phyloP scores from a whole-genome alignment of 805 yeast genomes.

The Candida maris region DNA sequence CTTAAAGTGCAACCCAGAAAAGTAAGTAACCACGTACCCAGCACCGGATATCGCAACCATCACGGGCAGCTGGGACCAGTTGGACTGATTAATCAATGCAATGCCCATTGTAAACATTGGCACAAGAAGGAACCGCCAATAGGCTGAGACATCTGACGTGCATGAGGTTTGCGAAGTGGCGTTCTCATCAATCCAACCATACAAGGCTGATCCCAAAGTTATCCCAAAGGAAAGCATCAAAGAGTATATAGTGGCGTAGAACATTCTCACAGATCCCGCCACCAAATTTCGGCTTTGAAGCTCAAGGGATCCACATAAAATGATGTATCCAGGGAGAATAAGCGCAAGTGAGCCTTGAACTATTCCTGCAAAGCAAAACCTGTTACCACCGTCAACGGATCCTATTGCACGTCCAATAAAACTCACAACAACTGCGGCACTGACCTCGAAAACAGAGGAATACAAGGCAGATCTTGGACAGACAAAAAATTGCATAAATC shows the following conservation, averaged over 20 bases:
- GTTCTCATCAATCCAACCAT: constrained; percentile 87
- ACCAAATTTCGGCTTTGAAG: constrained; percentile 85
- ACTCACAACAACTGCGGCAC: constrained; percentile 81
- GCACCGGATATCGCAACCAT: constrained; percentile 74
- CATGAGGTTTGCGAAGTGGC: constrained; percentile 69
- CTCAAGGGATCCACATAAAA: constrained; percentile 88
- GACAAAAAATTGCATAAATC: constrained; percentile 72
- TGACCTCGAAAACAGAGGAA: constrained; percentile 89
- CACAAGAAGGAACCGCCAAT: constrained; percentile 68
- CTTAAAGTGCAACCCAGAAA: constrained; percentile 66
- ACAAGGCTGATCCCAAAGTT: constrained; percentile 87
- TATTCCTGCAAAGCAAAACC: constrained; percentile 82
- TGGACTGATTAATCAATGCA: constrained; percentile 83
- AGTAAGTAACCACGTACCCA: constrained; percentile 82
- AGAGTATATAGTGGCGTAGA: constrained; percentile 91
- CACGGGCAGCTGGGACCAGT: constrained; percentile 74
- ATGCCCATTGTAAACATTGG: constrained; percentile 61
- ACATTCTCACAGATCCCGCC: constrained; percentile 95
- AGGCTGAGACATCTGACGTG: constrained; percentile 47
- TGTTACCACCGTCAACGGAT: constrained; percentile 58
- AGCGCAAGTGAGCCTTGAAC: constrained; percentile 89
- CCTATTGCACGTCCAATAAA: constrained; percentile 89
- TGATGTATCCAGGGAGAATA: constrained; percentile 91
- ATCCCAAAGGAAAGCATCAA: constrained; percentile 90
- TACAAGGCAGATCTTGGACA: constrained; percentile 81